Base-by-base conservation (phyloP, 2,329 filamentous ascomycete species). In the Fusarium solani-melongenae region DNA sequence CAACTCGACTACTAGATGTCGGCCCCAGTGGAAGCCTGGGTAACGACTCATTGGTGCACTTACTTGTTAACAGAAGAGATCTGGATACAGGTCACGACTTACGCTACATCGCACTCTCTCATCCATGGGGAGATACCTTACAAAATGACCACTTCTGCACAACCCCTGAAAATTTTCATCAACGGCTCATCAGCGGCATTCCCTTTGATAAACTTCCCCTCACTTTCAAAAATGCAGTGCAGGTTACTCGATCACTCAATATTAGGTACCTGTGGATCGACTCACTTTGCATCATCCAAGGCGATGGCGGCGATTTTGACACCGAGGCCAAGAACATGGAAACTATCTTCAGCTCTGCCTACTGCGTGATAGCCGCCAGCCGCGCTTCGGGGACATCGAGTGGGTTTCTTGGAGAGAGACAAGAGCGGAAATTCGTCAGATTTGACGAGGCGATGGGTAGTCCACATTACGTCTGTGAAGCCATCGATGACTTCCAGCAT, bases 401-500 rank as follows among this genome's bases (percentile, higher is more conserved):
- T 22, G 66, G 66, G 1, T 66, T 68, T 38, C 22, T 70, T 5
- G 59, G 57, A 46, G 11, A 59, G 14, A 65, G 72, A 3, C n/a
- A 17, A 10, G 24, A 49, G 3, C 67, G 67, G 2, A 33, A 46
- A 6, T 55, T 64, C 12, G 55, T 69, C 3, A 57, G n/a, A 22
- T 22, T 75, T 27, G 57, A 66, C 5, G n/a, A n/a, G 11, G 11
- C 20, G 15, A 5, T 20, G 9, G 15, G 24, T 36, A 11, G 12
- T 20, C 14, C 2, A 62, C 0, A 57, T 67, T 72, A 75, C 10
- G n/a, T 74, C 1, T 72, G 70, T 31, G 31, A 72, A 22, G 55
- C 24, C 4, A 69, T 75, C 11, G 73, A 76, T 6, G 17, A 75
- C 20, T 76, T 76, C 9, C 49, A 70, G 2, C 27, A 44, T 2